Evolutionary conservation across 805 yeast genomes (phyloP).

Genomic region (Candida jianshihensis): DNA sequence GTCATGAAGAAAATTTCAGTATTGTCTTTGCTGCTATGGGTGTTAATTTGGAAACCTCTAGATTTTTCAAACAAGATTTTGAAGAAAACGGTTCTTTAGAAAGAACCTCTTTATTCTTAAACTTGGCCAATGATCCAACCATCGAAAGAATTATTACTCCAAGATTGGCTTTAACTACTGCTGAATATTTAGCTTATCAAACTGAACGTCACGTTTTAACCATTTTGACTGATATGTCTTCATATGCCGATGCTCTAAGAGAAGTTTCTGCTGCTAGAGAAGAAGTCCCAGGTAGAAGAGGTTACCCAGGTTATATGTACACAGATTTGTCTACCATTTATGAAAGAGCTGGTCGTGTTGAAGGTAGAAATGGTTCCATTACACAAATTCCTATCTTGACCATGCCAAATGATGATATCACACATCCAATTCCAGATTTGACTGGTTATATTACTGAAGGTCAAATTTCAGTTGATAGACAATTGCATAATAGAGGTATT

Average conservation of each 20-base stretch:
- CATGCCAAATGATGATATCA: conserved; percentile 99
- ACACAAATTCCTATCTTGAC: conserved; percentile 98
- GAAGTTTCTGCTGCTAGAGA: conserved; percentile 99
- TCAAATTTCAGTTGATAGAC: conserved; percentile 96
- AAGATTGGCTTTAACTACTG: conserved; percentile 96
- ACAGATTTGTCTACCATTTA: conserved; percentile 98
- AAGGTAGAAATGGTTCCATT: conserved; percentile 98
- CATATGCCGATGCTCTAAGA: conserved; percentile 99
- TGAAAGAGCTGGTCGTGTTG: conserved; percentile 99
- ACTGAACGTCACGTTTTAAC: conserved; percentile 99
- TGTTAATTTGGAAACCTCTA: conserved; percentile 95
- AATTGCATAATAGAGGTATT: conserved; percentile 90
- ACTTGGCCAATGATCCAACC: conserved; percentile 98
- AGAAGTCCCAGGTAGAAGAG: conserved; percentile 99
- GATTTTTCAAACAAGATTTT: conserved; percentile 98
- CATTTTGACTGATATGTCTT: conserved; percentile 97
- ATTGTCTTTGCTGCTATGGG: conserved; percentile 99
- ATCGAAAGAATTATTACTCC: conserved; percentile 99
- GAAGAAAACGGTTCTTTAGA: conserved; percentile 98
- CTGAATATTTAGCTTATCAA: conserved; percentile 97
- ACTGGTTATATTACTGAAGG: conserved; percentile 99
- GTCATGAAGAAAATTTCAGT: conserved; percentile 98
- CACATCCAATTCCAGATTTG: conserved; percentile 99
- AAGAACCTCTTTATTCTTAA: conserved; percentile 93
- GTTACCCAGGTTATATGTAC: conserved; percentile 99